Evolutionary conservation across 768 basidiomycete genomes (phyloP), one percentile per base, ranked within the genome.

Genomic region (Filobasidium floriforme): DNA sequence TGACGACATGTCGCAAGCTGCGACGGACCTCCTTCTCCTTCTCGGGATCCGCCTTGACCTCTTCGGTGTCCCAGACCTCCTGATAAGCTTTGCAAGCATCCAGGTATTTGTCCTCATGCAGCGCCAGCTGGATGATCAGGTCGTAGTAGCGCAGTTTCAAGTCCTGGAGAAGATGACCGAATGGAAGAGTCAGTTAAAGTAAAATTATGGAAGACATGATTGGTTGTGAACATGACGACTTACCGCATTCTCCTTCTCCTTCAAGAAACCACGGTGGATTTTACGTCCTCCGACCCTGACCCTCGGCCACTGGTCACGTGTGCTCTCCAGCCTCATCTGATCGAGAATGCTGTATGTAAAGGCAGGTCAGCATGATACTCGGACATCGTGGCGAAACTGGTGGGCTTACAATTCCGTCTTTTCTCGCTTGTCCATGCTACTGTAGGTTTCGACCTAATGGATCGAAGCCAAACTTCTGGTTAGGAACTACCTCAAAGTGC

Each of bases 21-120:
- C 7, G 32, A 68, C 78, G 71, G 61, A 78, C 79, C 64, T 77
- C 71, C 44, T 75, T 65, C 61, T 75, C 73, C 68, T 75, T 71
- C 15, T 72, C 76, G 46, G 83, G 85, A 70, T 96, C 92, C 51
- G 86, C 86, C 79, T 92, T 91, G 80, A 99, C 88, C 55, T 90
- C 87, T 7, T 92, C 90, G 15, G 94, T 97, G 76, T 96, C 92
- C 90, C 92, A 98, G 46, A 99, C 88, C 75, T 92, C 92, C 80
- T 94, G 84, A 76, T 92, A 98, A 73, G 93, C 87, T 76, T 94
- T 93, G 44, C 92, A 92, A 7, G 89, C 91, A 70, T 97, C 93
- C 22, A 99, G 84, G 76, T 96, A 97, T 28, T 86, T 84, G 67
- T 84, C 85, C 69, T 88, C 84, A 69, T 89, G 88, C 18, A 99